Base-by-base conservation (phyloP, 257 asterid genomes). In the Solanum chiquidenum region DNA sequence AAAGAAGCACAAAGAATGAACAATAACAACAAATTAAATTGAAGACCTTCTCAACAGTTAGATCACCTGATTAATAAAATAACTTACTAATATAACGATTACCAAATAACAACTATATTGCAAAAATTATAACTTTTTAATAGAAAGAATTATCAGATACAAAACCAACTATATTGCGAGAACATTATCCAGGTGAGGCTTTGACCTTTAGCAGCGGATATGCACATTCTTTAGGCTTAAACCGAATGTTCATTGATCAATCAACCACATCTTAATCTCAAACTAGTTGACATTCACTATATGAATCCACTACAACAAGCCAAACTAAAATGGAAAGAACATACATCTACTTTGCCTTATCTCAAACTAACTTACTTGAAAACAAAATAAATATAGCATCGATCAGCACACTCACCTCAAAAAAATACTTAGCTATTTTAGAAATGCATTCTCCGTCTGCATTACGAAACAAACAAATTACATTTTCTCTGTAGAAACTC, bases 361-460 rank as follows among this genome's bases (percentile, higher is more conserved):
- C 40, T 37, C 40, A 8, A 66, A 66, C 18, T 66, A 2, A 66
- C 3, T 27, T 7, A 64, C 14, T 25, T 66, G 34, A 66, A 66
- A 3, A 25, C 6, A 66, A 25, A 66, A 29, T 0, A 2, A 2
- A 66, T n/a, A 25, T 27, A 27, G 74, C 37, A 68, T 68, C 13
- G 74, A 7, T 25, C 12, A 8, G 4, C 21, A 31, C 6, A 52
- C 20, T 21, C 11, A 83, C 86, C 86, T 83, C 33, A 86, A 55
- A 86, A 86, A 71, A 72, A 86, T 52, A n/a, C 88, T 71, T 2
- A 71, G 83, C 69, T 86, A 71, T 83, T 86, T 86, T 44, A 86
- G 71, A 40, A 86, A 71, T 1, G 83, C 88, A 71, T 86, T 86
- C 83, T 71, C 88, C 3, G 87, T 86, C 88, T 86, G 83, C 29